Evolutionary conservation across 805 yeast genomes (phyloP).

Genomic region (Peterozyma xylosa): DNA sequence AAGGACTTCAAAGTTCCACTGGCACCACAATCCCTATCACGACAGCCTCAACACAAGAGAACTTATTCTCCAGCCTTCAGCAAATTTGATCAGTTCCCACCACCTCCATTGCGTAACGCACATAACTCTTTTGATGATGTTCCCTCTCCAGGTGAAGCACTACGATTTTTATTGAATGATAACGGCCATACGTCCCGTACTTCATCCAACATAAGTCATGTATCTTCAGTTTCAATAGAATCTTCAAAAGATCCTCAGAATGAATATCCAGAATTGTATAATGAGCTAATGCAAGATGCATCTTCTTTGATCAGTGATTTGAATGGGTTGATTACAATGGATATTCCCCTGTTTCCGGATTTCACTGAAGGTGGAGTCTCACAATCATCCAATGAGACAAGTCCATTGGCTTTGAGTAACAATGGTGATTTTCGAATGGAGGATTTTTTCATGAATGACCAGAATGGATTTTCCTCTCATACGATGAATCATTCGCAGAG

Average conservation of each 20-base stretch:
- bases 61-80: too few relatives aligned
- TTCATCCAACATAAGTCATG: constrained; percentile 7
- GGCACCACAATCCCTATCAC: neutral
- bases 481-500: neutral
- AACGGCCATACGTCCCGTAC: neutral
- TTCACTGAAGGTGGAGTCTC: neutral
- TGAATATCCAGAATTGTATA: constrained; percentile 18
- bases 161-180: neutral
- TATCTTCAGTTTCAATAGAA: neutral
- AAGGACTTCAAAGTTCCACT: neutral
- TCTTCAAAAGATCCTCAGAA: neutral
- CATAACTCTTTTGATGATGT: neutral
- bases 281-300: constrained; percentile 24
- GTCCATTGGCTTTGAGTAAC: neutral
- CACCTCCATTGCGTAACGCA: neutral
- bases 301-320: constrained; percentile 25
- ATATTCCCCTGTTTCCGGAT: constrained; percentile 3
- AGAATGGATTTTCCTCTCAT: neutral
- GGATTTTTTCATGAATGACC: constrained; percentile 1
- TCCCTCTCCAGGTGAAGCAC: neutral
- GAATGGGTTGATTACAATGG: constrained; percentile 21
- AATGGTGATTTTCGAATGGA: constrained; percentile 1
- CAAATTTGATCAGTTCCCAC: too few relatives aligned
- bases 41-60: too few relatives aligned
- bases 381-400: neutral